Evolutionary conservation across 768 basidiomycete species (phyloP).

Genomic region (Collybia nuda): DNA sequence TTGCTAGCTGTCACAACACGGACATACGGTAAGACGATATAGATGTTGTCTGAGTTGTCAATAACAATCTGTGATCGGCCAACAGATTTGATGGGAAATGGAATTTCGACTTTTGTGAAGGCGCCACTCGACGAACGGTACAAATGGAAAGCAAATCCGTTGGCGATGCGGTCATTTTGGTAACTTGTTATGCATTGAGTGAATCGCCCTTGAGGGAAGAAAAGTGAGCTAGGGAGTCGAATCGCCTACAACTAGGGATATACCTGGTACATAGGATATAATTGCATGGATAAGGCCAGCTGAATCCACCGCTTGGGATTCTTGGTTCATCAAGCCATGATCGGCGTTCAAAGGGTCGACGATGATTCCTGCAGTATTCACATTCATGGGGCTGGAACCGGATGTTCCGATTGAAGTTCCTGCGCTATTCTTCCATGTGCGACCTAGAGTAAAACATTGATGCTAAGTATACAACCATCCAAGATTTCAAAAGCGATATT

Average conservation of each 20-base stretch:
- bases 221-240: neutral
- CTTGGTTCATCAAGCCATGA: conserved; percentile 54
- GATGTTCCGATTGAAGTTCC: conserved; percentile 37
- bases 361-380: conserved; percentile 42
- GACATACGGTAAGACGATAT: conserved; percentile 42
- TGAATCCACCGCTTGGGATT: conserved; percentile 47
- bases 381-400: conserved; percentile 38
- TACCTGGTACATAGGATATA: conserved; percentile 50
- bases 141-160: conserved; percentile 42
- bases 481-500: conserved; percentile 1
- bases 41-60: conserved; percentile 39
- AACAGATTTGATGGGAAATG: conserved; percentile 39
- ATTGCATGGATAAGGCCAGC: conserved; percentile 42
- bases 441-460: conserved; percentile 24
- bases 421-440: conserved; percentile 45
- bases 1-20: conserved; percentile 45
- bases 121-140: conserved; percentile 37
- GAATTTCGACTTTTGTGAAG: conserved; percentile 47
- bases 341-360: conserved; percentile 44
- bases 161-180: conserved; percentile 31
- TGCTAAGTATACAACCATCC: neutral
- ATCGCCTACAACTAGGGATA: neutral
- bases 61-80: conserved; percentile 47
- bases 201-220: conserved; percentile 35
- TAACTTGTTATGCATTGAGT: conserved; percentile 45